Percentiles rank a stretch among this genome's conserved stretches.
These are phyloP conservation scores for Botrytis deweyae DNA, from an alignment of 2,329 filamentous ascomycete genomes.

Conservation along the genomic window DNA sequence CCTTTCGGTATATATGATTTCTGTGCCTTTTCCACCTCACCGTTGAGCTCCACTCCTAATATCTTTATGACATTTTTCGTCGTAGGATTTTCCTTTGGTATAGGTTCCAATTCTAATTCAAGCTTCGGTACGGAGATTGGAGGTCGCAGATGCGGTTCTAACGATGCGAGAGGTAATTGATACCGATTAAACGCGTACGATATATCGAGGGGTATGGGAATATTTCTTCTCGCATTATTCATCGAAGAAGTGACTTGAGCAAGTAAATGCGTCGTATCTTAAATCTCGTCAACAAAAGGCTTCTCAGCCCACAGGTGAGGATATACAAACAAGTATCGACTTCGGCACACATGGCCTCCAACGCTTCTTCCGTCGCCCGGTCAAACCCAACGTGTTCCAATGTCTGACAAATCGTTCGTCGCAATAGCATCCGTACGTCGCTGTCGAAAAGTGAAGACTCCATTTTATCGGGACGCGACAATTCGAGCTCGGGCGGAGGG, in stretches of 20 bases:
- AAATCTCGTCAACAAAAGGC: conserved; percentile 23
- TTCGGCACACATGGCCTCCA: conserved; percentile 57
- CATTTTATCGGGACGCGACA: conserved; percentile 2
- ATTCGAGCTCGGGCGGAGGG: conserved; percentile 32
- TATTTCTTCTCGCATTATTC: conserved; percentile 45
- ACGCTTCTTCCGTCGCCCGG: conserved; percentile 52
- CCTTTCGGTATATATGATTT: conserved; percentile 57
- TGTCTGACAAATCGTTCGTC: conserved; percentile 55
- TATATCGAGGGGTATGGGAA: conserved; percentile 58
- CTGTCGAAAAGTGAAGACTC: conserved; percentile 34
- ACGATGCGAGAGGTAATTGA: conserved; percentile 50
- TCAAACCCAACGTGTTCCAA: conserved; percentile 60
- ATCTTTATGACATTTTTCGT: conserved; percentile 43
- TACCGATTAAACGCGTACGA: conserved; percentile 52
- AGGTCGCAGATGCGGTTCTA: conserved; percentile 57
- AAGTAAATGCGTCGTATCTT: conserved; percentile 38
- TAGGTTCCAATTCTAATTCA: conserved; percentile 39
- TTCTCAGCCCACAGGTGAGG: background rate
- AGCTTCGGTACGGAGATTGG: conserved; percentile 45
- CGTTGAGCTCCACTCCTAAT: conserved; percentile 56
- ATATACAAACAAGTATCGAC: conserved; percentile 56
- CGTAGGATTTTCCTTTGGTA: conserved; percentile 44
- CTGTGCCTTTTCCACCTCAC: conserved; percentile 54
- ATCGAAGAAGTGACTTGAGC: conserved; percentile 37
- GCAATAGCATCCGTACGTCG: conserved; percentile 42